phyloP scores from a whole-genome alignment of 179 eudicot species.

The Spergularia azorica region DNA sequence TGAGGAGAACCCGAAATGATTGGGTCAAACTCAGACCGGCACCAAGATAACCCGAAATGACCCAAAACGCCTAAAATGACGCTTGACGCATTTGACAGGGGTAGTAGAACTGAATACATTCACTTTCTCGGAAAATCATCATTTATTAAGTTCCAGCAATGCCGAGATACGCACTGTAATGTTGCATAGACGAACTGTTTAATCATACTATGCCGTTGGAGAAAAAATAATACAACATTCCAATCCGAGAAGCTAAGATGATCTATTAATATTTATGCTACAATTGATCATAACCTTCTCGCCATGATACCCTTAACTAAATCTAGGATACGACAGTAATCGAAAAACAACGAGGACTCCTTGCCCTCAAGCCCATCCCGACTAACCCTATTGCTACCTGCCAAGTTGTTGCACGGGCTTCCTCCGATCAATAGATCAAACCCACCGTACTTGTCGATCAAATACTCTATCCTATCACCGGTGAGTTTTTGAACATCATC shows the following conservation, averaged over 20 bases:
- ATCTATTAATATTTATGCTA: neutral
- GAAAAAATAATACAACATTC: neutral
- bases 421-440: slow-evolving; percentile 48
- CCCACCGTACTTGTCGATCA: slow-evolving; percentile 28
- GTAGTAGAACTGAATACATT: too few relatives aligned
- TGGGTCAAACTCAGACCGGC: too few relatives aligned
- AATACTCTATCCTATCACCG: slow-evolving; percentile 30
- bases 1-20: too few relatives aligned
- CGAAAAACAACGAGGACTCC: slow-evolving; percentile 44
- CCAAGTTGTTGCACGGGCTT: slow-evolving; percentile 48
- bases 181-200: neutral
- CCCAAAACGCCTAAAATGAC: too few relatives aligned
- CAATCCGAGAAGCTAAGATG: too few relatives aligned
- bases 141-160: neutral
- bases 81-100: too few relatives aligned
- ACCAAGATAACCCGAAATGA: too few relatives aligned
- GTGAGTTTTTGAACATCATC: slow-evolving; percentile 36
- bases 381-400: slow-evolving; percentile 43
- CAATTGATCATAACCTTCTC: neutral
- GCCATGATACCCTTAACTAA: slow-evolving; percentile 23
- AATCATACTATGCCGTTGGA: neutral
- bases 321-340: slow-evolving; percentile 37
- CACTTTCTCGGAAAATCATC: neutral
- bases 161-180: neutral
- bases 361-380: slow-evolving; percentile 51